phyloP scores from a whole-genome alignment of 805 yeast genomes.

The Lipomyces kockii region DNA sequence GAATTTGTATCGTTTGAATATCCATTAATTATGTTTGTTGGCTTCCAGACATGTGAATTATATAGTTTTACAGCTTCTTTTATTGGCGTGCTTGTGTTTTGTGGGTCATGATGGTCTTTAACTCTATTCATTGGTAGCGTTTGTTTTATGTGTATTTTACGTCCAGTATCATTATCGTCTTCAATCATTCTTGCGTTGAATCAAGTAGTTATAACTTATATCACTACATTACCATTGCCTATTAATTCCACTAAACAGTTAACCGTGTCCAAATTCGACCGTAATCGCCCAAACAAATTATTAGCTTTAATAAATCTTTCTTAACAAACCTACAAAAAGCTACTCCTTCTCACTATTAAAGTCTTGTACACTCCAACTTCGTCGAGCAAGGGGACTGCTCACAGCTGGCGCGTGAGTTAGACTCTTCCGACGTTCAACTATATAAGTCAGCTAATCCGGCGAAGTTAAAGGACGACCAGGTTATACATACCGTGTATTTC shows the following conservation, averaged over 20 bases:
- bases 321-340: not conserved
- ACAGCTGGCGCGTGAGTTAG: constrained; percentile 26
- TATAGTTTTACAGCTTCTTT: not conserved
- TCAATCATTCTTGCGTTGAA: not conserved
- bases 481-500: not conserved
- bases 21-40: not conserved
- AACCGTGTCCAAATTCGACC: not conserved
- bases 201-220: not conserved
- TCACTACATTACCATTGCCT: not conserved
- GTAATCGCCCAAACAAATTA: not conserved
- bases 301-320: not conserved
- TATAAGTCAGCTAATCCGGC: not conserved
- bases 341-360: not conserved
- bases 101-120: not conserved
- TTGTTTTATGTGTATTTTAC: not conserved
- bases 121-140: not conserved
- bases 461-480: too few relatives aligned
- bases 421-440: constrained; percentile 2
- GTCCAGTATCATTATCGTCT: not conserved
- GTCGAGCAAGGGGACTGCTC: constrained; percentile 34
- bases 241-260: not conserved
- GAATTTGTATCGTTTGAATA: not conserved
- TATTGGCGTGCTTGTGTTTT: constrained; percentile 1
- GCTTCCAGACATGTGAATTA: not conserved
- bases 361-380: constrained; percentile 16